A percentile compares a stretch with the other conserved stretches of the same genome.
Evolutionary conservation across 257 asterid genomes (phyloP).

Genomic region (Echites panduratus): DNA sequence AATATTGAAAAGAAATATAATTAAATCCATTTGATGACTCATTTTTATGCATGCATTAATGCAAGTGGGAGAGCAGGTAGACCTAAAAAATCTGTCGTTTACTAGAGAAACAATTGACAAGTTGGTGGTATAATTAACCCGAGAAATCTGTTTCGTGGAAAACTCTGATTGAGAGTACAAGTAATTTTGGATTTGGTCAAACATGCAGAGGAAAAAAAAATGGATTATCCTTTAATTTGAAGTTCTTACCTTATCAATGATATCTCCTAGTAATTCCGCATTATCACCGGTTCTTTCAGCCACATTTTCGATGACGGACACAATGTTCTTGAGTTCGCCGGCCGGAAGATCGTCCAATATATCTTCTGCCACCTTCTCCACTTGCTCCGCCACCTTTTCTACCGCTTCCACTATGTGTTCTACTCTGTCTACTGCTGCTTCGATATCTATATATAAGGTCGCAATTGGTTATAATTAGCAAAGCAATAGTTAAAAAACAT

Average conservation of each 20-base stretch:
- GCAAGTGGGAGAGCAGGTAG: neutral
- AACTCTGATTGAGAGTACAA: neutral
- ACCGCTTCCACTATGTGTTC: slow-evolving; percentile 22
- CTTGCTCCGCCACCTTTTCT: slow-evolving; percentile 27
- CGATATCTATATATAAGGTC: slow-evolving; percentile 12
- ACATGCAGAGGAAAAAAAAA: too few species aligned
- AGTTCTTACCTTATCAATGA: slow-evolving; percentile 28
- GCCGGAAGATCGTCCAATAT: slow-evolving; percentile 21
- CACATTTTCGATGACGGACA: slow-evolving; percentile 13
- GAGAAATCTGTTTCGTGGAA: neutral
- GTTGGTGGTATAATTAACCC: too few species aligned
- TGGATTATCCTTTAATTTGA: neutral
- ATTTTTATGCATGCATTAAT: neutral
- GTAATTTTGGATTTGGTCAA: neutral
- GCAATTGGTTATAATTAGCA: too few species aligned
- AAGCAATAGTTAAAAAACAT: too few species aligned
- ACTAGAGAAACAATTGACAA: neutral
- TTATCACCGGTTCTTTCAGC: slow-evolving; percentile 20
- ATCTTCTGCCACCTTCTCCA: slow-evolving; percentile 25
- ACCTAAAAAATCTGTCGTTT: neutral
- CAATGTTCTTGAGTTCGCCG: slow-evolving; percentile 14
- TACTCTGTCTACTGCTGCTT: slow-evolving; percentile 8
- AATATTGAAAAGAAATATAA: too few species aligned
- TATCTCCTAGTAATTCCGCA: slow-evolving; percentile 17
- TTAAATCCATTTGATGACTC: too few species aligned